Percentiles rank a stretch among this genome's conserved stretches.
These are phyloP conservation scores for Zygnema cylindricum DNA, from an alignment of 139 green algal genomes.

Conservation along the genomic window DNA sequence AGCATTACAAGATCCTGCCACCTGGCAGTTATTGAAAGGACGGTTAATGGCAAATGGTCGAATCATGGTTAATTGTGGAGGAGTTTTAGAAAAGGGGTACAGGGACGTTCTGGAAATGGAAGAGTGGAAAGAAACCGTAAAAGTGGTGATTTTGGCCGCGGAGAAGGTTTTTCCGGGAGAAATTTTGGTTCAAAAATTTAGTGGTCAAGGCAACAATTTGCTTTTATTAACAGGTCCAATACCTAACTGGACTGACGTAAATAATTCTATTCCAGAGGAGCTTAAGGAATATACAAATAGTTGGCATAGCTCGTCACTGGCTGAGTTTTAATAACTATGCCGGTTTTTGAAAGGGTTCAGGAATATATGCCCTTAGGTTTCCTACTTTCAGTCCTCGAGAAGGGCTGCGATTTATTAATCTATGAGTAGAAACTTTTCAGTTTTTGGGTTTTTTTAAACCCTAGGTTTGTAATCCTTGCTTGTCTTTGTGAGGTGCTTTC, in stretches of 20 bases:
- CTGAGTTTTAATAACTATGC: no score
- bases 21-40: neutral
- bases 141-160: neutral
- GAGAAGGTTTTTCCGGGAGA: neutral
- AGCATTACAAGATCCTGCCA: neutral
- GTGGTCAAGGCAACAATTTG: neutral
- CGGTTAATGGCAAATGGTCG: neutral
- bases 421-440: no score
- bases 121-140: neutral
- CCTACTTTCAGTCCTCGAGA: no score
- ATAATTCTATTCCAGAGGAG: neutral
- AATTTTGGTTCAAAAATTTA: neutral
- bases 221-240: neutral
- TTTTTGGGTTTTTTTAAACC: no score
- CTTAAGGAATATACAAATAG: neutral
- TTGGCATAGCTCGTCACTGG: neutral
- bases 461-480: no score
- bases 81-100: neutral
- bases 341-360: no score
- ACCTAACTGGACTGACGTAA: neutral
- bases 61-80: slow-evolving; percentile 10
- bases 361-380: no score
- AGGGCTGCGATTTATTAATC: no score
- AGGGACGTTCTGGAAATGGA: neutral
- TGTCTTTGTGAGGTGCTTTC: no score